Evolutionary conservation across 164 flowering plant species (phyloP).

Genomic region (Piper betle): DNA sequence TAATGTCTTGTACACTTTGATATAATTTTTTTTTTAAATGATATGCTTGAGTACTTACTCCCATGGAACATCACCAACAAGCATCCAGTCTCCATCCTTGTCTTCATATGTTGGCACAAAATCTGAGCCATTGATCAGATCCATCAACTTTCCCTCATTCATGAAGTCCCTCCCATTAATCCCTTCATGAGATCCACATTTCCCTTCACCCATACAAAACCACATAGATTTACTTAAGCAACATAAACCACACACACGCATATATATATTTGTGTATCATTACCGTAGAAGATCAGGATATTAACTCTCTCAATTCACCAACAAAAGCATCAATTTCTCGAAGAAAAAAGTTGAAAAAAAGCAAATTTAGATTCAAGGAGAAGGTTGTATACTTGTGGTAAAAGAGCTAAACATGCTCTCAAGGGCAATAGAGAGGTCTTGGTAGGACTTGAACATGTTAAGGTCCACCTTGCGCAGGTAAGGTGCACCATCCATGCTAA

Average conservation of each 20-base stretch:
- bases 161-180: conserved; percentile 59
- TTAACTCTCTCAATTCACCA: too few species aligned
- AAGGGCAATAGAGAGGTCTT: conserved; percentile 49
- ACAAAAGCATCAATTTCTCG: too few species aligned
- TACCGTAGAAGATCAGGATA: too few species aligned
- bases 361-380: too few species aligned
- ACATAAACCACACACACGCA: too few species aligned
- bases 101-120: conserved; percentile 78
- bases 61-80: conserved; percentile 89
- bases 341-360: too few species aligned
- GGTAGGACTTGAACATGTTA: conserved; percentile 51
- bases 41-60: conserved; percentile 33
- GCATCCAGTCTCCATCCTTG: conserved; percentile 93
- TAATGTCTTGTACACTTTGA: too few species aligned
- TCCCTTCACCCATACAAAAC: background rate
- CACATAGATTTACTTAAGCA: too few species aligned
- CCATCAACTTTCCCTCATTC: conserved; percentile 77
- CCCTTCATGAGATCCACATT: conserved; percentile 39
- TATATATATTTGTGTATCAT: too few species aligned
- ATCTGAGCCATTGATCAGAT: conserved; percentile 56
- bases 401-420: conserved; percentile 60
- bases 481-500: conserved; percentile 72
- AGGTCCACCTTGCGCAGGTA: conserved; percentile 69
- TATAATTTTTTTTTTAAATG: too few species aligned
- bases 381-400: conserved; percentile 31